These are phyloP conservation scores for Geranium brycei DNA, from an alignment of 345 rosid species.

Conservation along the genomic window DNA sequence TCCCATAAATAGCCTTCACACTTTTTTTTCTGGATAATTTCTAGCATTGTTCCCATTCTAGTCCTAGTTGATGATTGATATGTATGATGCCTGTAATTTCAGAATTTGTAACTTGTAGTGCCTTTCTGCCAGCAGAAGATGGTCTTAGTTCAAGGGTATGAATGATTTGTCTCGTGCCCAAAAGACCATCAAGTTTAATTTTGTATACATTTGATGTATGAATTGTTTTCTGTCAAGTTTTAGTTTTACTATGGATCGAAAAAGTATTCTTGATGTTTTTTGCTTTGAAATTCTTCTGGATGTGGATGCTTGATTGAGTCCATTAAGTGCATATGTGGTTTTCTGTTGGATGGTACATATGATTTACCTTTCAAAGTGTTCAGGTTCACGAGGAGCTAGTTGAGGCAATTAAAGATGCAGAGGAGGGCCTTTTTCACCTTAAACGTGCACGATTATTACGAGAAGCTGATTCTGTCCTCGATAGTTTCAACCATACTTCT, in stretches of 20 bases:
- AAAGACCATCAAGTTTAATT: neutral
- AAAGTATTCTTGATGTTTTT: neutral
- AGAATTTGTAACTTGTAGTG: neutral
- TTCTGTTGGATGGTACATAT: neutral
- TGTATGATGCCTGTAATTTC: neutral
- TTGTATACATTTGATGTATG: neutral
- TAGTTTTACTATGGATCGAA: neutral
- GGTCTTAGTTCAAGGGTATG: no score
- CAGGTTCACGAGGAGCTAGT: slow-evolving; percentile 75
- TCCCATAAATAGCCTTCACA: neutral
- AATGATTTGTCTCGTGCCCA: neutral
- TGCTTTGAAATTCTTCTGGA: neutral
- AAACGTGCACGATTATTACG: slow-evolving; percentile 62
- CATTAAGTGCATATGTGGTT: neutral
- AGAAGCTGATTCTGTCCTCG: slow-evolving; percentile 43
- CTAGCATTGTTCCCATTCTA: neutral
- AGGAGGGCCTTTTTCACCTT: slow-evolving; percentile 66
- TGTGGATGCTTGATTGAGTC: neutral
- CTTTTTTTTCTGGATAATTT: neutral
- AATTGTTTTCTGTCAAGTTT: neutral
- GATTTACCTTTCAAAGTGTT: neutral
- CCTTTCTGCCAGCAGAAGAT: no score
- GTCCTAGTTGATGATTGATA: neutral
- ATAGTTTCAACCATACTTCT: slow-evolving; percentile 14
- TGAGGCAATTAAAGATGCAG: slow-evolving; percentile 51